Evolutionary conservation across 495 filamentous ascomycete species (phyloP).

Genomic region (Penicillium paxilli): DNA sequence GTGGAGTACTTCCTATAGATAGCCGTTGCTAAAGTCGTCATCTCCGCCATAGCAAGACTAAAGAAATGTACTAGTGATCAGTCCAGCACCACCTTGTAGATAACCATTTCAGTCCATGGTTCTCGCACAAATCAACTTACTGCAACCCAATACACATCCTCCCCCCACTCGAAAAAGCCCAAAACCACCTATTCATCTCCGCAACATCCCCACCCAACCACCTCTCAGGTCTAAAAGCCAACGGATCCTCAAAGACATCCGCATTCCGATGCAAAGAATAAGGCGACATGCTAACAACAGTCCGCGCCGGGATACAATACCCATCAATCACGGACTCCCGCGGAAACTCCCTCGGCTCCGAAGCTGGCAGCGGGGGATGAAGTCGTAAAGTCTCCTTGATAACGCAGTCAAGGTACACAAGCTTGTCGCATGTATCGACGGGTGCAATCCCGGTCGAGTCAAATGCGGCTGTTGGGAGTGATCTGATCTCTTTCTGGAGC

Average conservation of each 20-base stretch:
- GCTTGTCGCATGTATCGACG: constrained; percentile 55
- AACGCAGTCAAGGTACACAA: constrained; percentile 67
- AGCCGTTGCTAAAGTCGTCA: not conserved
- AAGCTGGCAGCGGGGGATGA: constrained; percentile 64
- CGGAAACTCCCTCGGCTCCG: constrained; percentile 54
- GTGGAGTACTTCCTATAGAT: not conserved
- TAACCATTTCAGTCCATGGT: not conserved
- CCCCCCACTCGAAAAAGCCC: constrained; percentile 76
- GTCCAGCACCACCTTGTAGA: no score
- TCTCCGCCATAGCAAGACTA: not conserved
- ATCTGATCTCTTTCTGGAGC: constrained; percentile 23
- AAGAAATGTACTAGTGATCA: no score
- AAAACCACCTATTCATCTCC: constrained; percentile 65
- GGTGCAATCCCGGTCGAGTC: constrained; percentile 30
- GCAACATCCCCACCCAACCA: constrained; percentile 48
- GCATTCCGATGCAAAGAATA: constrained; percentile 64
- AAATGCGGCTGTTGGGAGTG: not conserved
- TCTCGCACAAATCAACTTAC: constrained; percentile 21
- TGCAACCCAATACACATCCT: constrained; percentile 73
- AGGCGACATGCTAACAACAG: constrained; percentile 60
- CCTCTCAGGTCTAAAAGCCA: constrained; percentile 55
- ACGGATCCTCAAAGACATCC: constrained; percentile 50
- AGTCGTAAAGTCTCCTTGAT: constrained; percentile 70
- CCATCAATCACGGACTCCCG: constrained; percentile 27
- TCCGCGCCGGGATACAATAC: constrained; percentile 52